Evolutionary conservation across 352 stramenopile genomes (phyloP), one percentile per base, ranked within the genome.

Genomic region (Globisporangium nodosum): DNA sequence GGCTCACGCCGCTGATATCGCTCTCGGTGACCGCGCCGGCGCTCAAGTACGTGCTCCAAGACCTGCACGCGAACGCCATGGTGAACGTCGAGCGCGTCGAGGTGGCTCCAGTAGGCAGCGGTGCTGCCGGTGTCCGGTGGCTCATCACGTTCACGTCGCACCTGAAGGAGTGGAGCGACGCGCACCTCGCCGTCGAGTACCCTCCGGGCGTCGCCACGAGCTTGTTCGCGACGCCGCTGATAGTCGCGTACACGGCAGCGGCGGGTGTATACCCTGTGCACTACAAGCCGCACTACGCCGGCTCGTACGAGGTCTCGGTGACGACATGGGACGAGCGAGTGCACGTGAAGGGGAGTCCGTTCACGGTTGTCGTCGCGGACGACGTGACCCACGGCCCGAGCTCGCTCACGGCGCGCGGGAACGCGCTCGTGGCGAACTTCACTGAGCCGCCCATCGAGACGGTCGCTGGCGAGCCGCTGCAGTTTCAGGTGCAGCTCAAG

Each of bases 71-170:
- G 0, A 37, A 33, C 3, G 72, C 74, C 0, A 60, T 73, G n/a
- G 69, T 94, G 7, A 56, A 74, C 35, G 85, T 93, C 8, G 55
- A 66, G 1, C 68, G 67, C 5, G 54, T 48, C 13, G 60, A 57
- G 21, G 50, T 75, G 8, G 16, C 50, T 37, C 50, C 63, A 6
- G 15, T 58, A 2, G 56, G 48, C 9, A 69, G 61, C 45, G 51
- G 61, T 27, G 69, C 65, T 21, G 73, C 62, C 20, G 74, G 74
- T 37, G 90, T 96, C 62, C 72, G 83, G 48, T 98, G 90, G 89
- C 68, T 62, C 31, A 81, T 98, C 50, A 98, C 93, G 21, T 98
- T 98, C 63, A 54, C 96, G 0, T 95, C 87, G 31, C 76, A 97
- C 64, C 75, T 98, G 40, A 65, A 84, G 7, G 60, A 79, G 45